Evolutionary conservation across 2,329 filamentous ascomycete species (phyloP), one percentile per base, ranked within the genome.

Genomic region (Exophiala oligosperma): DNA sequence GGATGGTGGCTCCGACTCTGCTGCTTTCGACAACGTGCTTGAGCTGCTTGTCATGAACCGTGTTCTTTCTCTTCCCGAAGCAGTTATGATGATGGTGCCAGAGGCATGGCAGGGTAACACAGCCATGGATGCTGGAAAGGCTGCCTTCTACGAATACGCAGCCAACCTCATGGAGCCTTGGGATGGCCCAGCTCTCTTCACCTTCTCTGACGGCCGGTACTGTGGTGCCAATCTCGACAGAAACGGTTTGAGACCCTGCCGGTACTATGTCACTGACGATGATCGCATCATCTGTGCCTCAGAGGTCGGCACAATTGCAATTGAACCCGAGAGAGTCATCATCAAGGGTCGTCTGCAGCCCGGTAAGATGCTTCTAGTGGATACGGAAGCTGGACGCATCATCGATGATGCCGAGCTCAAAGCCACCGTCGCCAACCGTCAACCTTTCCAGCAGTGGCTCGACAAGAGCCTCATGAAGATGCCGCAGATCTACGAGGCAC

Each of bases 161-260:
- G 92, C 92, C 66, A 97, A 93, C 75, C 90, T 96, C 81, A 97
- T 97, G 93, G 93, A 97, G 79, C 92, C 93, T 14, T 97, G 93
- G 93, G 93, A 97, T 76, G 93, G 93, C 17, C 93, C 93, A 35
- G 93, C 93, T 56, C 85, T 97, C 32, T 97, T 97, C 81, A 97
- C 92, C 5, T 97, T 97, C 76, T 91, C 93, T 28, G 93, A 97
- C 73, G 93, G 93, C 61, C 88, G 93, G 63, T 97, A 94, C 81
- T 97, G 93, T 70, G 93, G 93, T 83, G 93, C 93, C 66, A 97
- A 97, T 74, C 83, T 97, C 24, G 93, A 97, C 78, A 87, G 93
- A 76, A 97, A 97, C 71, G 93, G 93, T 77, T 84, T 97, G 53
- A 87, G 93, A 67, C 93, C 93, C 69, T 97, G 93, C 81, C 88